Percentiles rank a stretch among this genome's conserved stretches.
Evolutionary conservation across 257 asterid species (phyloP).

Genomic region (Solanum ossicruentum): DNA sequence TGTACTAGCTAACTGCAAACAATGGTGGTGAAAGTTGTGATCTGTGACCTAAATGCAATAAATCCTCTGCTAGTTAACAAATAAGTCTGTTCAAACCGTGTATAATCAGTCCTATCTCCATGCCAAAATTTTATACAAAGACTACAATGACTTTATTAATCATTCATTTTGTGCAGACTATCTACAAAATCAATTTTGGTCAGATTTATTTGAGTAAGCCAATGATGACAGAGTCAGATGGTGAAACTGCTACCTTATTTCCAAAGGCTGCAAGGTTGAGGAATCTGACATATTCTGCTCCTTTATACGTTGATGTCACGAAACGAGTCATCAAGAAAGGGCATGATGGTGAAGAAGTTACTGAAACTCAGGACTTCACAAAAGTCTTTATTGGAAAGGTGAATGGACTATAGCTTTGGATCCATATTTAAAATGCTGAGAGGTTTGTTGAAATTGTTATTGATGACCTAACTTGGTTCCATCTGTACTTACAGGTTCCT

Average conservation of each 20-base stretch:
- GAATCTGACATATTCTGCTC: slow-evolving; percentile 94
- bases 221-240: slow-evolving; percentile 99
- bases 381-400: slow-evolving; percentile 99
- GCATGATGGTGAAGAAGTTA: slow-evolving; percentile 95
- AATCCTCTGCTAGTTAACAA: background rate
- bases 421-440: background rate
- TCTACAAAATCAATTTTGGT: slow-evolving; percentile 80
- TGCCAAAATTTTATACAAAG: background rate
- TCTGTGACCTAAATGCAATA: background rate
- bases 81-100: background rate
- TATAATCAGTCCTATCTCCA: background rate
- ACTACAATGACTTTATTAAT: background rate
- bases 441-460: background rate
- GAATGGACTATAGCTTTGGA: background rate
- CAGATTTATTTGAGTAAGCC: slow-evolving; percentile 97
- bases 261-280: slow-evolving; percentile 99
- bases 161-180: slow-evolving; percentile 47
- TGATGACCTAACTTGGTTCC: background rate
- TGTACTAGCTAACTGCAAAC: background rate
- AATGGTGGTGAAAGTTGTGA: background rate
- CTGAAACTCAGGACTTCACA: slow-evolving; percentile 94
- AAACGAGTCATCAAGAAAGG: slow-evolving; percentile 90
- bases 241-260: slow-evolving; percentile 96
- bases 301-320: slow-evolving; percentile 81
- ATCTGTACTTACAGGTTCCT: slow-evolving; percentile 52